Evolutionary conservation across 1,139 yeast species (phyloP).

Genomic region (Zhuliangozyma parablackwelliae): DNA sequence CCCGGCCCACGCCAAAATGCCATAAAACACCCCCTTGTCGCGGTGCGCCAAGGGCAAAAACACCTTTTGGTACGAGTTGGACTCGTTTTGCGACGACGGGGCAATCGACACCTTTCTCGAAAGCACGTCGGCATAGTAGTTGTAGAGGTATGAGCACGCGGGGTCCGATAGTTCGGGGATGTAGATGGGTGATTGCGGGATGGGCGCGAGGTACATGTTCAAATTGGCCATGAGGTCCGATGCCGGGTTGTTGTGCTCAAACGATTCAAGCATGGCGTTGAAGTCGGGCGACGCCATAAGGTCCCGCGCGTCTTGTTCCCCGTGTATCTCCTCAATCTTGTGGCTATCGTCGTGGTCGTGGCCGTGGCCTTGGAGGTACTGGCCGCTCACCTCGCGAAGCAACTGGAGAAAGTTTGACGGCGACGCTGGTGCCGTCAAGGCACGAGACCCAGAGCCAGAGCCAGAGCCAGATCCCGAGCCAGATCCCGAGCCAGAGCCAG

Average conservation of each 20-base stretch:
- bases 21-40: slow-evolving; percentile 64
- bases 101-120: slow-evolving; percentile 61
- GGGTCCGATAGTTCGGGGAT: slow-evolving; percentile 17
- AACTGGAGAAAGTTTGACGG: slow-evolving; percentile 19
- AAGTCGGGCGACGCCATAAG: slow-evolving; percentile 8
- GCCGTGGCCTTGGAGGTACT: slow-evolving; percentile 2
- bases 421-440: slow-evolving; percentile 7
- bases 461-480: too few relatives aligned
- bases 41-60: slow-evolving; percentile 73
- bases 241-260: slow-evolving; percentile 4
- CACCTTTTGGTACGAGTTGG: slow-evolving; percentile 67
- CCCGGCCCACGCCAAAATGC: slow-evolving; percentile 76
- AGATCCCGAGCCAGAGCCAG: too few relatives aligned
- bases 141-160: slow-evolving; percentile 40
- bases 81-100: slow-evolving; percentile 47
- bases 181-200: slow-evolving; percentile 12
- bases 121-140: slow-evolving; percentile 60
- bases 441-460: too few relatives aligned
- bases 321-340: slow-evolving; percentile 6
- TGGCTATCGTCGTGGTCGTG: not conserved
- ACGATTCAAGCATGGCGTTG: slow-evolving; percentile 7
- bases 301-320: slow-evolving; percentile 4
- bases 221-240: slow-evolving; percentile 16
- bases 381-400: slow-evolving; percentile 16
- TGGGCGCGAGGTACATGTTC: slow-evolving; percentile 17